A percentile compares a stretch with the other conserved stretches of the same genome.
These are phyloP conservation scores for Didymella sp. DNA, from an alignment of 2,329 filamentous ascomycete genomes.

Conservation along the genomic window DNA sequence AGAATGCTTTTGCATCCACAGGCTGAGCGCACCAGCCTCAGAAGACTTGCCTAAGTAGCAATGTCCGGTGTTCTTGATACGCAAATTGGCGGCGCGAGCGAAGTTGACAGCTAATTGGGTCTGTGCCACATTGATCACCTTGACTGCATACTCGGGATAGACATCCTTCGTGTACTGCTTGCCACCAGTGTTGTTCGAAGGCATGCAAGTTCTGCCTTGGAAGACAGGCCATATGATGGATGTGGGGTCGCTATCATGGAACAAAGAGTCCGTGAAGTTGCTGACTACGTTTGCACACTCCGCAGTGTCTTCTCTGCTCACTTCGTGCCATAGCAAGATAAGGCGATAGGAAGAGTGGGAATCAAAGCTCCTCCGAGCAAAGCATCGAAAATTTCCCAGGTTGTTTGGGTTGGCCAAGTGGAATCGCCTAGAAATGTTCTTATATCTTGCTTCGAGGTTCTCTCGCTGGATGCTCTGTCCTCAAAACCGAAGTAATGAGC, in stretches of 20 bases:
- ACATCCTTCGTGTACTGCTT: slow-evolving; percentile 11
- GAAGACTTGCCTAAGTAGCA: slow-evolving; percentile 20
- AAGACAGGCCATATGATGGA: slow-evolving; percentile 29
- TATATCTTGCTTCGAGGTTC: background rate
- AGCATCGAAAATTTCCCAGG: background rate
- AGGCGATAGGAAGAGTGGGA: background rate
- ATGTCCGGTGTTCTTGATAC: slow-evolving; percentile 27
- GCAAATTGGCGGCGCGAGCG: slow-evolving; percentile 18
- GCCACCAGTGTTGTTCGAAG: slow-evolving; percentile 5
- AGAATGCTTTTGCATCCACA: slow-evolving; percentile 23
- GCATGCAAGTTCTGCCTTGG: slow-evolving; percentile 28
- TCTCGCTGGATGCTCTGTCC: background rate
- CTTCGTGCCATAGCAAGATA: background rate
- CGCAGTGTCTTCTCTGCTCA: background rate
- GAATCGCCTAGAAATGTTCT: background rate
- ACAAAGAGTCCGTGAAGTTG: slow-evolving; percentile 20
- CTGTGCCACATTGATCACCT: slow-evolving; percentile 19
- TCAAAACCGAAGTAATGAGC: background rate
- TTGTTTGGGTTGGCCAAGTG: background rate
- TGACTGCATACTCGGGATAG: slow-evolving; percentile 19
- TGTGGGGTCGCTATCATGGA: slow-evolving; percentile 22
- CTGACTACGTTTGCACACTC: slow-evolving; percentile 5
- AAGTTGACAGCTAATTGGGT: slow-evolving; percentile 22
- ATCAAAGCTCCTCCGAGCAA: background rate
- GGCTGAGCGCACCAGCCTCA: slow-evolving; percentile 14